These are phyloP conservation scores for Fraxinus sp. DNA, from an alignment of 305 asterid genomes.

Conservation along the genomic window DNA sequence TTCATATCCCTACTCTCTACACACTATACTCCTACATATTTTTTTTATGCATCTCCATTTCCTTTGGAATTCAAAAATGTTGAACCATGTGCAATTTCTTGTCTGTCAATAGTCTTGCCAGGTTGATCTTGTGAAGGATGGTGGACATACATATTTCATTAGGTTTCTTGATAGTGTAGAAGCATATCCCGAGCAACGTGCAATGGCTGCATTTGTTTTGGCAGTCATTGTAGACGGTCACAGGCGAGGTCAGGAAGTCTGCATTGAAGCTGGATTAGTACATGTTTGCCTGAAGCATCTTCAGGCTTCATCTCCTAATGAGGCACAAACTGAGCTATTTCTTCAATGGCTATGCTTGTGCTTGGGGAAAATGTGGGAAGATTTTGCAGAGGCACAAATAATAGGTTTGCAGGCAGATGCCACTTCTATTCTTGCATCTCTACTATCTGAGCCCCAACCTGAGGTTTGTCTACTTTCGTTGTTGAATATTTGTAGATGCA, in stretches of 20 bases:
- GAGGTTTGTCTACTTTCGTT: constrained; percentile 55
- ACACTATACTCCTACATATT: no score
- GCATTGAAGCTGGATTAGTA: constrained; percentile 73
- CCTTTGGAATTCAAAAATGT: not conserved
- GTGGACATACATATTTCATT: constrained; percentile 86
- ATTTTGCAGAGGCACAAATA: constrained; percentile 80
- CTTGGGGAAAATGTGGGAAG: constrained; percentile 97
- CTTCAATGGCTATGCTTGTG: constrained; percentile 40
- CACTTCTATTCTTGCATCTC: constrained; percentile 62
- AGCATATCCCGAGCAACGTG: constrained; percentile 98
- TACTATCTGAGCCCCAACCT: constrained; percentile 46
- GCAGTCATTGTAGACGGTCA: constrained; percentile 97
- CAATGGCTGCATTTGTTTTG: constrained; percentile 99
- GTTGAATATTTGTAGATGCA: not conserved
- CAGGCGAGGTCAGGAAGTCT: constrained; percentile 95
- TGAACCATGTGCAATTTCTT: not conserved
- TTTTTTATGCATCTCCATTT: not conserved
- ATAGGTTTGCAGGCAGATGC: constrained; percentile 85
- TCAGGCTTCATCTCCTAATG: constrained; percentile 70
- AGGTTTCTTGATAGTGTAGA: constrained; percentile 90
- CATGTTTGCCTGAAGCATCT: constrained; percentile 86
- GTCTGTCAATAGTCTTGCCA: constrained; percentile 79
- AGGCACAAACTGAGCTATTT: constrained; percentile 83
- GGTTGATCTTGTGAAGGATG: constrained; percentile 98
- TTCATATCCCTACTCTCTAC: no score